Evolutionary conservation across 2,329 filamentous ascomycete species (phyloP), one percentile per base, ranked within the genome.

Genomic region (Nemania sp.): DNA sequence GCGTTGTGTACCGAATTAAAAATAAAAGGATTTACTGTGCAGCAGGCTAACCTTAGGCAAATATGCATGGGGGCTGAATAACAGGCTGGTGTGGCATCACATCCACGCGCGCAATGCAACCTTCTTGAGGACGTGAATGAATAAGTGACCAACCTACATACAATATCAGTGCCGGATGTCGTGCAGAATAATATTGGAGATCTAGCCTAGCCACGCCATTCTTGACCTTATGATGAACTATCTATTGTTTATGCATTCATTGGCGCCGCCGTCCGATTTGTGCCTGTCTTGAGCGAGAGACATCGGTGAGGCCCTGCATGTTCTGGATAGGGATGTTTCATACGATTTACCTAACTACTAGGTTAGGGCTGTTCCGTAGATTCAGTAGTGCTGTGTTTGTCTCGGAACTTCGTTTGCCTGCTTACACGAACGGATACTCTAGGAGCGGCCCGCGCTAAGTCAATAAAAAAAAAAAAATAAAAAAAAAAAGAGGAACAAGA

Each of bases 21-120:
- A 62, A 65, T 62, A 58, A 62, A 58, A 52, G 13, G 62, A 68
- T 62, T 62, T 62, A 38, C 57, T 62, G 54, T 66, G 67, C 67
- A 63, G 59, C 38, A 45, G 45, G 57, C 53, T 56, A 54, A 35
- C 22, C 32, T 18, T 24, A 43, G 56, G 57, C 51, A 47, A 26
- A 58, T n/a, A n/a, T 53, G 66, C 52, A 55, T 59, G 47, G 58
- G 57, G 54, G 52, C 59, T 53, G 55, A 51, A 56, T 41, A 63
- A 29, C 22, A 49, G 35, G 45, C 11, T 7, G 55, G n/a, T n/a
- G 60, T 67, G 53, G 51, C 64, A 67, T 64, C 22, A 49, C 56
- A 18, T 64, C 60, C 45, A 56, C 54, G 56, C 29, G 56, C 35
- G 51, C 43, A 53, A 62, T 64, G 60, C 60, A 62, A 52, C 60